Base-by-base conservation (phyloP, 139 green algal species). In the Picochlorum sp. region DNA sequence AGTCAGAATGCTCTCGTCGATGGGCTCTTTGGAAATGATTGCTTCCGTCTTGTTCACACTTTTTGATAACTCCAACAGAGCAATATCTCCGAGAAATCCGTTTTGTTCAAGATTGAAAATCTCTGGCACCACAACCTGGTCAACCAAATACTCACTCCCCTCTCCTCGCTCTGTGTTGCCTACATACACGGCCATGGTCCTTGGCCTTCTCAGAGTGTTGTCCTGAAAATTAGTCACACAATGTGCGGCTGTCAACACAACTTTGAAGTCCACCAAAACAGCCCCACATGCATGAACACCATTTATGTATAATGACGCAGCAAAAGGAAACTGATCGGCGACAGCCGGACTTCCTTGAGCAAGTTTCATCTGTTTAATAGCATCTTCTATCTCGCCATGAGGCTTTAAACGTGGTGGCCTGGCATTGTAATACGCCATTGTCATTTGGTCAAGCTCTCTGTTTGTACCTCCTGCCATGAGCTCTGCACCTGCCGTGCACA, bases 201-300 rank as follows among this genome's bases (percentile, higher is more conserved):
- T 28, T 16, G 57, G 41, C 20, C 13, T 16, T 7, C 15, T n/a
- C 20, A 65, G 52, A 9, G 58, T 23, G 2, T 65, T 65, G 9
- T 65, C 21, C 2, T 52, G 5, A 1, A n/a, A 45, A 49, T 64
- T 58, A 11, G 10, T 45, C 6, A 69, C 62, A 46, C 62, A 69
- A 28, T 69, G 62, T 45, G 62, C 62, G 6, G 62, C 37, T 23
- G 46, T 69, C 16, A 69, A 30, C 4, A 69, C 20, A n/a, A 61
- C 44, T 34, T 49, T 46, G 11, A 15, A 49, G 9, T 18, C 20
- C 11, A 69, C 32, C 51, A 59, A 24, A 26, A 24, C 20, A n/a
- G 46, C 62, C 10, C 44, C 49, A 58, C 62, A 69, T 13, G 62
- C 45, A 65, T 65, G 58, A 20, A 65, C 20, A 23, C 58, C 58